Evolutionary conservation across 225 moss, liverwort and hornwort species (phyloP).

Genomic region (Pseudoscleropodium purum): DNA sequence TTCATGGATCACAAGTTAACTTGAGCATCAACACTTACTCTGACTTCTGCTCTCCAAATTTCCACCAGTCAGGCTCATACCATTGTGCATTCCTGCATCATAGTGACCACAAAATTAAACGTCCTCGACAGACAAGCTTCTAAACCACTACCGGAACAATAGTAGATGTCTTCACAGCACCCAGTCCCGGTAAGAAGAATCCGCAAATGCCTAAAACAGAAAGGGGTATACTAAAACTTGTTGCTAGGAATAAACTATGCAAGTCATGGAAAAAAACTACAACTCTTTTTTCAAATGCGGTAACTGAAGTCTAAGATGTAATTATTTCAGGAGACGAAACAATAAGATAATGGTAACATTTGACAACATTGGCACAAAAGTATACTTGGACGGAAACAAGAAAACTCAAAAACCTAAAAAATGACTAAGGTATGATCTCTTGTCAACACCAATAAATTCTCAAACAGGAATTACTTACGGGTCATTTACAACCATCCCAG

Average conservation of each 20-base stretch:
- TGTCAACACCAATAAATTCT: neutral
- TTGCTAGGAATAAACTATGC: neutral
- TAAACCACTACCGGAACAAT: neutral
- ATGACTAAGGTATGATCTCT: neutral
- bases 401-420: neutral
- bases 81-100: conserved; percentile 56
- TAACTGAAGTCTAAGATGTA: neutral
- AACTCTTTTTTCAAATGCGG: neutral
- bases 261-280: neutral
- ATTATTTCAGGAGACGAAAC: neutral
- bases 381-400: neutral
- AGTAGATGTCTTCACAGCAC: neutral
- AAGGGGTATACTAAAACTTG: neutral
- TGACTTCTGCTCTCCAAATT: conserved; percentile 85
- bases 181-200: neutral
- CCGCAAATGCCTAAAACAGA: neutral
- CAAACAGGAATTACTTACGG: conserved; percentile 28
- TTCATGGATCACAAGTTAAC: neutral
- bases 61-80: conserved; percentile 99
- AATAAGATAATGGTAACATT: neutral
- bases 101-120: neutral
- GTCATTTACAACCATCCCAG: conserved; percentile 40
- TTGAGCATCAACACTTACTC: conserved; percentile 19
- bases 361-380: neutral
- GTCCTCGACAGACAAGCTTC: neutral